A percentile compares a stretch with the other conserved stretches of the same genome.
phyloP scores from a whole-genome alignment of 371 early-diverging fungal genomes.

The Batrachochytrium dendrobatidis region DNA sequence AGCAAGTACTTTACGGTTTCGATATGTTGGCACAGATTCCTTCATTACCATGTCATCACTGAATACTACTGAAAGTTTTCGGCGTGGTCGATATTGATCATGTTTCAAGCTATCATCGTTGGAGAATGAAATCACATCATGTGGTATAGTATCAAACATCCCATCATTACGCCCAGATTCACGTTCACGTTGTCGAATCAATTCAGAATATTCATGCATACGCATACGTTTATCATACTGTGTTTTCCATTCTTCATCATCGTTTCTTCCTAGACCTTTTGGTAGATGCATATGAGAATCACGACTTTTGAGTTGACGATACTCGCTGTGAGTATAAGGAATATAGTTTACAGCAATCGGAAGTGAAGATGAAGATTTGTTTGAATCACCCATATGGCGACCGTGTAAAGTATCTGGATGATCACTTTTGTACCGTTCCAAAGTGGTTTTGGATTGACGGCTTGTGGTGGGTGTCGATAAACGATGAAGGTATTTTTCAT shows the following conservation, averaged over 20 bases:
- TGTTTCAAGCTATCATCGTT: background rate
- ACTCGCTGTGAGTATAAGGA: background rate
- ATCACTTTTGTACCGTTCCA: background rate
- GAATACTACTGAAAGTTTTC: background rate
- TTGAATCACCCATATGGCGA: no score
- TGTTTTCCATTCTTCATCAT: background rate
- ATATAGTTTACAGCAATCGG: background rate
- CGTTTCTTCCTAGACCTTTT: background rate
- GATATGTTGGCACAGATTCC: background rate
- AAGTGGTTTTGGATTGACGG: background rate
- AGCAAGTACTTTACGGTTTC: no score
- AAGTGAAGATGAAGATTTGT: background rate
- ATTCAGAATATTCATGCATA: background rate
- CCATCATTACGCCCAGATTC: no score
- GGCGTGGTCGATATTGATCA: background rate
- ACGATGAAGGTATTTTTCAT: background rate
- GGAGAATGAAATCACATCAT: background rate
- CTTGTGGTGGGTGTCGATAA: background rate
- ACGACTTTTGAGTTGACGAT: background rate
- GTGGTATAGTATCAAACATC: background rate
- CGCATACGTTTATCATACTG: constrained; percentile 1
- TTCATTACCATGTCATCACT: background rate
- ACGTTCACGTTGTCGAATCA: background rate
- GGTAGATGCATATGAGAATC: background rate
- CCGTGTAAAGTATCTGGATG: no score